phyloP scores from a whole-genome alignment of 1,284 basidiomycete species.

The Papiliotrema nemorosa region DNA sequence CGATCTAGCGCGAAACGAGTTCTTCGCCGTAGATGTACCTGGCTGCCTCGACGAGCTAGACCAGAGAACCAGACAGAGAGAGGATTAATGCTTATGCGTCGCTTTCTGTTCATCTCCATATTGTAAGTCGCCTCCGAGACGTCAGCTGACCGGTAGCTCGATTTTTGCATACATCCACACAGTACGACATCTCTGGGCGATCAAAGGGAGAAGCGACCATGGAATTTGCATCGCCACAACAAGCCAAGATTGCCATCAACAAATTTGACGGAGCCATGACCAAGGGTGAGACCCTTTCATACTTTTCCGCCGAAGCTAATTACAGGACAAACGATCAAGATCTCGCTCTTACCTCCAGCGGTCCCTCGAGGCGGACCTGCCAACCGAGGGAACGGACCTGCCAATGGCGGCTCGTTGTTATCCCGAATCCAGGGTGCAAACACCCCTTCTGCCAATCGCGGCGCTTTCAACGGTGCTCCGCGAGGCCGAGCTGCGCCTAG shows the following conservation, averaged over 20 bases:
- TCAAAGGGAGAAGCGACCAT: conserved; percentile 80
- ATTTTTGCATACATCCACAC: conserved; percentile 17
- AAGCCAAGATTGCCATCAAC: conserved; percentile 79
- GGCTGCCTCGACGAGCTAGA: no score
- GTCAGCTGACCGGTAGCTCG: no score
- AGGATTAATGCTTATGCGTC: conserved; percentile 18
- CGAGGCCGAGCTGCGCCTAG: conserved; percentile 22
- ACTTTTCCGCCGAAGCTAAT: neutral
- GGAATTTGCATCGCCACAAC: conserved; percentile 70
- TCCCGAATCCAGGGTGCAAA: conserved; percentile 19
- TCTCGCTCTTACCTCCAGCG: conserved; percentile 54
- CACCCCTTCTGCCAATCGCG: neutral
- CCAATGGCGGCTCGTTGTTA: conserved; percentile 21
- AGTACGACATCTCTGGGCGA: conserved; percentile 95
- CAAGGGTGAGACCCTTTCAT: conserved; percentile 61
- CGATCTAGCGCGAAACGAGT: no score
- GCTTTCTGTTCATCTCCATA: conserved; percentile 13
- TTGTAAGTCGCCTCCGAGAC: neutral
- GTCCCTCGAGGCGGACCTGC: no score
- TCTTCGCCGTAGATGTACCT: no score
- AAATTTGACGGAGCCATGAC: conserved; percentile 85
- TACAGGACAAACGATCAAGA: conserved; percentile 75
- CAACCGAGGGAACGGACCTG: neutral
- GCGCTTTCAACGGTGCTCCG: conserved; percentile 12
- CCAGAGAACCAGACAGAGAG: no score